Conservation (phyloP, 768 basidiomycete species). For the Suillus cothurnatus region DNA sequence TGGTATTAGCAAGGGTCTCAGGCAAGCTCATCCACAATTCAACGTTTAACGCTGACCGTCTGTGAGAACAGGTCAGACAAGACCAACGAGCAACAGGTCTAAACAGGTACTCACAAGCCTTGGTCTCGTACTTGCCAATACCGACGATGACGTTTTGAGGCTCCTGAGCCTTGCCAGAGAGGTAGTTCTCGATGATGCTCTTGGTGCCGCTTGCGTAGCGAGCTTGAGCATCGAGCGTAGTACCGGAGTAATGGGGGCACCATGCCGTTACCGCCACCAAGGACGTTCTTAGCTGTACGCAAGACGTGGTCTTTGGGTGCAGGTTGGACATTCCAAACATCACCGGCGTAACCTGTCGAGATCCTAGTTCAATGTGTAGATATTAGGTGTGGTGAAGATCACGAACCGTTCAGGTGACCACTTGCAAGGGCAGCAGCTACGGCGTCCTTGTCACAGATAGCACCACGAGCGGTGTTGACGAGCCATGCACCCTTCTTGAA, state of each 20-base stretch:
- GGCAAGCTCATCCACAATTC: background rate
- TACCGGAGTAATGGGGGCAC: slow-evolving; percentile 85
- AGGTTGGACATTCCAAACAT: slow-evolving; percentile 89
- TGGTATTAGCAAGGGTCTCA: background rate
- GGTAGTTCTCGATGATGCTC: slow-evolving; percentile 73
- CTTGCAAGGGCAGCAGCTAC: slow-evolving; percentile 75
- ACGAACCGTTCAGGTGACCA: slow-evolving; percentile 67
- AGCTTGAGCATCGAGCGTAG: slow-evolving; percentile 86
- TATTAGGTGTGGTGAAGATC: background rate
- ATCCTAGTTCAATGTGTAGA: background rate
- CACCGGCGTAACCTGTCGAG: slow-evolving; percentile 40
- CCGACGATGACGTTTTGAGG: slow-evolving; percentile 82
- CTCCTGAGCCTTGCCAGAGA: slow-evolving; percentile 65
- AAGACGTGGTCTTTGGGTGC: slow-evolving; percentile 85
- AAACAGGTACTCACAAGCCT: slow-evolving; percentile 40
- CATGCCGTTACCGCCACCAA: slow-evolving; percentile 89
- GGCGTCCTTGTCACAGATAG: slow-evolving; percentile 84
- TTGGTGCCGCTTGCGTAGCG: slow-evolving; percentile 79
- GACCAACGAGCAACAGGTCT: background rate
- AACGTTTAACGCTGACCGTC: slow-evolving; percentile 16
- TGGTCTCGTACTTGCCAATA: slow-evolving; percentile 54
- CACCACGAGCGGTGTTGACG: slow-evolving; percentile 92
- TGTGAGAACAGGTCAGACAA: slow-evolving; percentile 5
- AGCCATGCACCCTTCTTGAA: slow-evolving; percentile 94
- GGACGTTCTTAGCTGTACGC: slow-evolving; percentile 80